phyloP scores from a whole-genome alignment of 2,329 filamentous ascomycete species.

The Blastomyces silverae region DNA sequence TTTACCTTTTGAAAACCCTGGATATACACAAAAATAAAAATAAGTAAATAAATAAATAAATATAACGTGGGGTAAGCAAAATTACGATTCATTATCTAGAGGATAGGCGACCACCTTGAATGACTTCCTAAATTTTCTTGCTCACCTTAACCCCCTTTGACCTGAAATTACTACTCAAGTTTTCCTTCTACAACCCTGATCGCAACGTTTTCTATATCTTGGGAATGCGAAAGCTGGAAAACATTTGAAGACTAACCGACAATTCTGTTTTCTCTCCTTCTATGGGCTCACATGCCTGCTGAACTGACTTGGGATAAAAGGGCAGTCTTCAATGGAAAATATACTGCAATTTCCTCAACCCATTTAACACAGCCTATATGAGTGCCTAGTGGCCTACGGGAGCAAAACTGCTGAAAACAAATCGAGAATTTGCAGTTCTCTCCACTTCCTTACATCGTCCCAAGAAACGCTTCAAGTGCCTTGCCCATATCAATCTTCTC shows the following conservation, averaged over 20 bases:
- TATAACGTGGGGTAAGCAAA: neutral
- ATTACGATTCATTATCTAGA: neutral
- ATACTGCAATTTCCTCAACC: neutral
- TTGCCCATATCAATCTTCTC: slow-evolving; percentile 4
- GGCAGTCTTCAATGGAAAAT: neutral
- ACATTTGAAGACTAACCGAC: neutral
- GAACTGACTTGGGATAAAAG: neutral
- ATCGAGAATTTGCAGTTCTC: neutral
- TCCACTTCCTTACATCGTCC: neutral
- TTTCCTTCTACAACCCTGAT: neutral
- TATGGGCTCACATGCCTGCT: neutral
- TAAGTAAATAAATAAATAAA: neutral
- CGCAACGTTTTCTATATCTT: neutral
- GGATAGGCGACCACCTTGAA: neutral
- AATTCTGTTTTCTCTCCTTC: neutral
- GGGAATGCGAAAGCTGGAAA: neutral
- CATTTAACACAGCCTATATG: neutral
- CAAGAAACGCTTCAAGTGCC: slow-evolving; percentile 1
- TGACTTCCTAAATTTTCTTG: neutral
- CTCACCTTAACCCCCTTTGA: neutral
- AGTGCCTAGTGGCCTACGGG: neutral
- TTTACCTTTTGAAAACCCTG: neutral
- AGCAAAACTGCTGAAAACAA: neutral
- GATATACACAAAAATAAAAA: neutral
- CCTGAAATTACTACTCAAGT: neutral